Evolutionary conservation across 2,329 filamentous ascomycete species (phyloP), one percentile per base, ranked within the genome.

Genomic region (Gnomoniopsis sp.): DNA sequence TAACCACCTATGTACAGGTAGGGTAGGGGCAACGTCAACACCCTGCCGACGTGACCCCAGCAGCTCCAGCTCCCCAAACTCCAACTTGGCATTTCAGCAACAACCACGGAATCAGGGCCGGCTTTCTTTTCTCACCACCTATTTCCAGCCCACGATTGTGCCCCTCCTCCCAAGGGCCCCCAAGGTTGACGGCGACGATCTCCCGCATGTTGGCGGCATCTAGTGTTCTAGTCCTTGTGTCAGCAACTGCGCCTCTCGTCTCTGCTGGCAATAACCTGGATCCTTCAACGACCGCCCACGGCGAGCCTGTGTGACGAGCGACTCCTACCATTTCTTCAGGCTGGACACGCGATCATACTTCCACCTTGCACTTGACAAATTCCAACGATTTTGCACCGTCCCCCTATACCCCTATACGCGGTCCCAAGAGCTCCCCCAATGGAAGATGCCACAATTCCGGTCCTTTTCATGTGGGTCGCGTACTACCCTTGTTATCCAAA

Each of bases 401-500:
- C n/a, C 21, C 12, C 38, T 19, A 30, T 30, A 22, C 38, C 44
- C 50, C 33, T 44, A 30, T 1, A n/a, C 30, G 33, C 50, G 38
- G 30, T 49, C 46, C 30, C n/a, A 30, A 55, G 48, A 61, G 51
- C 22, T 47, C 49, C 36, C 43, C 47, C 38, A 54, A 59, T 62
- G 57, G 50, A 62, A 58, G 54, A 62, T 62, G 60, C 47, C 50
- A 56, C 56, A 56, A 12, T 23, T 48, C 52, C 58, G 46, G 60
- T 19, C 60, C 54, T 49, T 26, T 62, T 62, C 53, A 62, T 48
- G 60, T 62, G 59, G 49, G 60, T 62, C 53, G 33, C 46, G 19
- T 51, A 17, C 23, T 43, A 33, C 34, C 53, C 17, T 22, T 10
- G 6, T 17, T 36, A n/a, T 22, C 22, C 47, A 19, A 41, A 33